phyloP scores from a whole-genome alignment of 176 grass and related monocot genomes.

The Saccharum officinarum region DNA sequence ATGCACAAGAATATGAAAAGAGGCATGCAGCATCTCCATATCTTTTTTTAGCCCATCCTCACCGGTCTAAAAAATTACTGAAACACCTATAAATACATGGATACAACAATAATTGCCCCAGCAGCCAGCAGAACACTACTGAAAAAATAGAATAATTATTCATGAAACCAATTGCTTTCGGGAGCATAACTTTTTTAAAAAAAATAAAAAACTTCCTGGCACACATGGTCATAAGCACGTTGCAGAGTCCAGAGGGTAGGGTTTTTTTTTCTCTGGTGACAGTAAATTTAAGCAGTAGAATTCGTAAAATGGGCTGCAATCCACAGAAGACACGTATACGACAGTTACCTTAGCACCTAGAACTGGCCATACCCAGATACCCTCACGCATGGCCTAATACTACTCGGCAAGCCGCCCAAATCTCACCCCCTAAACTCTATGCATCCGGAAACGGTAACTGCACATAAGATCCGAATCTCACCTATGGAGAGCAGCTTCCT shows the following conservation, averaged over 20 bases:
- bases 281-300: no score
- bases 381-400: background rate
- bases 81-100: no score
- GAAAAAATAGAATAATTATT: background rate
- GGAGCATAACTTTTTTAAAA: no score
- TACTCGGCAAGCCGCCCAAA: background rate
- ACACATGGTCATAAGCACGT: no score
- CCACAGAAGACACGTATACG: background rate
- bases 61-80: background rate
- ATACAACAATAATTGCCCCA: background rate
- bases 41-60: background rate
- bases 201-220: no score
- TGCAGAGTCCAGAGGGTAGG: no score
- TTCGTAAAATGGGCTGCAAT: no score
- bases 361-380: background rate
- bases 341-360: background rate
- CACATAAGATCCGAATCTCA: conserved; percentile 25
- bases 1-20: background rate
- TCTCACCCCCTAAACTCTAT: background rate
- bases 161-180: background rate
- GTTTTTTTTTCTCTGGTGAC: no score
- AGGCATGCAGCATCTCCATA: background rate
- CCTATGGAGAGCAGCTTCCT: conserved; percentile 88
- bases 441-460: background rate
- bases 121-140: background rate